Evolutionary conservation across 176 grass and related monocot genomes (phyloP).

Genomic region (Puccinellia tenuiflora): DNA sequence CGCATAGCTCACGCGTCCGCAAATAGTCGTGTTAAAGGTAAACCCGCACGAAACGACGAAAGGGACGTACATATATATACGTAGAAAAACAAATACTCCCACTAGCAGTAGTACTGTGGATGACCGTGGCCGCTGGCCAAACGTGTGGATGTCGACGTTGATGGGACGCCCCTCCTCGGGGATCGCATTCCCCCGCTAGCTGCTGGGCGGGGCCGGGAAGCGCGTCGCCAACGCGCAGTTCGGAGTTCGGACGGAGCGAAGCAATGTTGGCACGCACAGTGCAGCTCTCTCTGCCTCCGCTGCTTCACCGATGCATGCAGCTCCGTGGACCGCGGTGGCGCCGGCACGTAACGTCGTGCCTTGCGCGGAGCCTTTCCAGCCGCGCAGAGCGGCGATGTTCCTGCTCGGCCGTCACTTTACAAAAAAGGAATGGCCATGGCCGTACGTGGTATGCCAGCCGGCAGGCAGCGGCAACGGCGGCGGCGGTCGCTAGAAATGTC

Average conservation of each 20-base stretch:
- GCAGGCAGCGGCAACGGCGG: neutral
- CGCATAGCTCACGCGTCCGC: no score
- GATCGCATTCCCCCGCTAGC: neutral
- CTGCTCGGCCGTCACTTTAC: neutral
- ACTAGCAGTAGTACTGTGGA: no score
- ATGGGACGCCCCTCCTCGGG: conserved; percentile 10
- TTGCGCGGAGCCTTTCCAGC: neutral
- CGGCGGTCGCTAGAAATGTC: neutral
- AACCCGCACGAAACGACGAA: conserved; percentile 10
- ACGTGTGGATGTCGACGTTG: neutral
- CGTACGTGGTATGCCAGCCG: neutral
- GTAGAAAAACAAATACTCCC: neutral
- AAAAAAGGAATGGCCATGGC: neutral
- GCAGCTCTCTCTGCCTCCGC: neutral
- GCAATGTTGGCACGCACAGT: neutral
- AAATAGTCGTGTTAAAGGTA: neutral
- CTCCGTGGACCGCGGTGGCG: neutral
- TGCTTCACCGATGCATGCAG: neutral
- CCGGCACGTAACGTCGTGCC: no score
- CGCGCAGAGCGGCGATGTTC: neutral
- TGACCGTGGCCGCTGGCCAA: neutral
- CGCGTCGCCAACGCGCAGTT: no score
- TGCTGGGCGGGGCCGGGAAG: neutral
- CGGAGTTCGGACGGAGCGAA: neutral
- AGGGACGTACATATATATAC: neutral